These are phyloP conservation scores for Royoungia palumana DNA, from an alignment of 768 basidiomycete genomes.

Conservation along the genomic window DNA sequence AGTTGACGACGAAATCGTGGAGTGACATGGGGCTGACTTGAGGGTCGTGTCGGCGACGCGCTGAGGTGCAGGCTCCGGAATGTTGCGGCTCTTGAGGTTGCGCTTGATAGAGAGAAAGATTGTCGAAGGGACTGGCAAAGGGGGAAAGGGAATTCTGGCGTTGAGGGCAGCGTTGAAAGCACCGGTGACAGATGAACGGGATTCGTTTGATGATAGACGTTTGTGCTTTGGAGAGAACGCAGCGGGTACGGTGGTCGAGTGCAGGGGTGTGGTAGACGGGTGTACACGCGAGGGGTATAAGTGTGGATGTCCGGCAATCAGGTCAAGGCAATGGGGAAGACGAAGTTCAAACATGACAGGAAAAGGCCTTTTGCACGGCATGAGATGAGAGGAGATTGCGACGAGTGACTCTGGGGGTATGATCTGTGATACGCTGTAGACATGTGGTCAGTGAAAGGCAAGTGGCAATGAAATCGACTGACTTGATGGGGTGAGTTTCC, in stretches of 20 bases:
- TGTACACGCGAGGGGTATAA: conserved; percentile 39
- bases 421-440: conserved; percentile 50
- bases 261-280: conserved; percentile 1
- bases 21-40: background rate
- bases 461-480: conserved; percentile 18
- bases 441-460: background rate
- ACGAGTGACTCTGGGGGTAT: conserved; percentile 49
- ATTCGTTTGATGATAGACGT: conserved; percentile 3
- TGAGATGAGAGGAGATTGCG: conserved; percentile 38
- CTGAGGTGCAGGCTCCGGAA: background rate
- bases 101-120: conserved; percentile 23
- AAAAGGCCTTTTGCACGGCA: conserved; percentile 13
- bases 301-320: conserved; percentile 39
- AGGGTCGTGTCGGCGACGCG: background rate
- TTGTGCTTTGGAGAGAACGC: conserved; percentile 14
- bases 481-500: conserved; percentile 83
- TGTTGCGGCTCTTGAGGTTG: conserved; percentile 6
- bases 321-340: conserved; percentile 31
- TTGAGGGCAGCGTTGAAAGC: conserved; percentile 24
- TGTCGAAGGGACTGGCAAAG: conserved; percentile 17
- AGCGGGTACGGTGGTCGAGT: conserved; percentile 17
- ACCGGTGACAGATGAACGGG: conserved; percentile 18
- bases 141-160: conserved; percentile 15
- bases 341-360: conserved; percentile 38
- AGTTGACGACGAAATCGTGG: conserved; percentile 1